phyloP scores from a whole-genome alignment of 352 stramenopile genomes.

The Blastocystis sp. region DNA sequence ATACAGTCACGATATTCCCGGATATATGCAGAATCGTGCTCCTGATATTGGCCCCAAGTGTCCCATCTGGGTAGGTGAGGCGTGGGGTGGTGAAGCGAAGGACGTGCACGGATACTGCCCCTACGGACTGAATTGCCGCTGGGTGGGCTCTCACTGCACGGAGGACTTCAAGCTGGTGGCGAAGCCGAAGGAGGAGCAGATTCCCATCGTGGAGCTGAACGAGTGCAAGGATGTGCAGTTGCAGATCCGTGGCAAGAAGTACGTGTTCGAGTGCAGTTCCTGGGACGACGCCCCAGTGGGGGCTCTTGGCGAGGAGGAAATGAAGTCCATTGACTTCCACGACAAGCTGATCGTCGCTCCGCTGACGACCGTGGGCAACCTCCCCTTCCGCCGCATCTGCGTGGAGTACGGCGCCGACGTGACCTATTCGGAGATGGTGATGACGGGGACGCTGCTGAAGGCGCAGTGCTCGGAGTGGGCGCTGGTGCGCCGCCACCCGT shows the following conservation, averaged over 20 bases:
- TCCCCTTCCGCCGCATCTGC: constrained; percentile 88
- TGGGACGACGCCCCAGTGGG: background rate
- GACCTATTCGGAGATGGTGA: constrained; percentile 95
- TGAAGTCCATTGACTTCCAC: constrained; percentile 86
- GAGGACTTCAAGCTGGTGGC: constrained; percentile 21
- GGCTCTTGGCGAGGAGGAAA: constrained; percentile 15
- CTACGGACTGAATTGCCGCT: constrained; percentile 53
- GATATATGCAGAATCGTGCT: constrained; percentile 81
- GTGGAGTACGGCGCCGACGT: constrained; percentile 95
- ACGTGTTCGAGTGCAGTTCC: constrained; percentile 13
- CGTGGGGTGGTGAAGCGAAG: background rate
- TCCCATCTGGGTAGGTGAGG: constrained; percentile 44
- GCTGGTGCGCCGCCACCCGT: constrained; percentile 88
- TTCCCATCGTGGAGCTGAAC: constrained; percentile 40
- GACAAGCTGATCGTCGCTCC: constrained; percentile 97
- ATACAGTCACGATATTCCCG: constrained; percentile 80
- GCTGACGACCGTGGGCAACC: constrained; percentile 97
- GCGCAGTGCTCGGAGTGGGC: constrained; percentile 92
- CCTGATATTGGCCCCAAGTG: constrained; percentile 59
- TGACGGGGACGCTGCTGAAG: constrained; percentile 88
- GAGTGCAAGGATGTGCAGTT: background rate
- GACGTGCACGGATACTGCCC: constrained; percentile 60
- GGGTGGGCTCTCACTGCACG: constrained; percentile 11
- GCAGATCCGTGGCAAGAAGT: background rate
- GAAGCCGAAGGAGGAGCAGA: constrained; percentile 42